Evolutionary conservation across 441 rosid genomes (phyloP), one percentile per base, ranked within the genome.

Genomic region (Kokia cookei): DNA sequence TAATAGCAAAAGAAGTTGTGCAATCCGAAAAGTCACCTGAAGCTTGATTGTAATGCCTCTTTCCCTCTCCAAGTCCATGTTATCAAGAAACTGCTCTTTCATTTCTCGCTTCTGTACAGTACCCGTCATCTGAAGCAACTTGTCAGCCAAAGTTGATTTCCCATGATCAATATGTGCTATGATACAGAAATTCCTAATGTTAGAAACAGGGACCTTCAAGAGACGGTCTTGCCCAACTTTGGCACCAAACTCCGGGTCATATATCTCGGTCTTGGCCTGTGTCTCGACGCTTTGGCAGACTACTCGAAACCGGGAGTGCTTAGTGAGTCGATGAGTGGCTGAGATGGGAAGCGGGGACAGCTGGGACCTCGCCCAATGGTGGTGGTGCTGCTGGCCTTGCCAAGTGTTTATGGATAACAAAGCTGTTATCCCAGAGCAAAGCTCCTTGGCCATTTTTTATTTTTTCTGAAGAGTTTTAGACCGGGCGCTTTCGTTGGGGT

Each of bases 111-210:
- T 88, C 84, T 93, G 93, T 4, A 96, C 98, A 43, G 99, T 96
- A 55, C 99, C 99, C 55, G 99, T 96, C 67, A 86, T 79, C 71
- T 96, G 97, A 74, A 96, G 98, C 85, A 96, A 79, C 82, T 96
- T 96, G 84, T 96, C 99, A 0, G 98, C 99, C 79, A 96, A 80
- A 22, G 99, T 93, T 1, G 98, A 96, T 73, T 96, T 96, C 37
- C 99, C 99, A 83, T 96, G 99, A 71, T 96, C 99, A 45, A 96
- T 96, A 81, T 96, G 99, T 7, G 98, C 99, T 77, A 96, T 96
- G 40, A 96, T 92, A 60, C 87, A 76, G 81, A 96, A 96, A 77
- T 96, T 96, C 79, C 99, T 86, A 65, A 96, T 87, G 47, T 88
- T 86, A 35, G 91, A 80, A 22, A 87, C 82, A 9, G 97, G 97